A percentile compares a stretch with the other conserved stretches of the same genome.
Conservation (phyloP, 73 alveolate genomes). For the Paramecium sexaurelia region DNA sequence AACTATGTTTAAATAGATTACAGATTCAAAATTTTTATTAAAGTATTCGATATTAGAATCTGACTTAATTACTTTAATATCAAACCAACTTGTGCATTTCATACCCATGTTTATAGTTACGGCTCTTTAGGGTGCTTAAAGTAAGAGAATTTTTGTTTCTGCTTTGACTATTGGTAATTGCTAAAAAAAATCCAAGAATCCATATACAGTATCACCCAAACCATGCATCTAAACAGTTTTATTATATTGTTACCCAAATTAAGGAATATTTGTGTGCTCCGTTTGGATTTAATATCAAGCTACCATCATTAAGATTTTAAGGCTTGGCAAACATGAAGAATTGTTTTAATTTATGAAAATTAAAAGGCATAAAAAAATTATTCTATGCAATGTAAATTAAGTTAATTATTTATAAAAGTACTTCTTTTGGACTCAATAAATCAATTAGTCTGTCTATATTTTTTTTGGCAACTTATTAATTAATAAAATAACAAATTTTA, state of each 20-base stretch:
- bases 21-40: neutral
- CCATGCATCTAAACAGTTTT: constrained; percentile 86
- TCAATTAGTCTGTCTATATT: neutral
- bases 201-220: constrained; percentile 85
- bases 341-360: neutral
- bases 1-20: neutral
- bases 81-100: constrained; percentile 88
- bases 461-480: neutral
- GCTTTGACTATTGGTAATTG: constrained; percentile 42
- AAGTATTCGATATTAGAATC: neutral
- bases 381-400: no score
- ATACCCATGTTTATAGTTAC: constrained; percentile 76
- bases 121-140: constrained; percentile 86
- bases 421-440: neutral
- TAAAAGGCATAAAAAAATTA: neutral
- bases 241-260: constrained; percentile 67
- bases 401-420: neutral
- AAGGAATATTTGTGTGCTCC: constrained; percentile 79
- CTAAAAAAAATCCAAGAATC: constrained; percentile 85
- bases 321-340: neutral
- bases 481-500: neutral
- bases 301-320: neutral
- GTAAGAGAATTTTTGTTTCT: constrained; percentile 80
- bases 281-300: neutral
- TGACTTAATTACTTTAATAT: constrained; percentile 63